phyloP scores from a whole-genome alignment of 768 basidiomycete species.

The Asterophora parasitica region DNA sequence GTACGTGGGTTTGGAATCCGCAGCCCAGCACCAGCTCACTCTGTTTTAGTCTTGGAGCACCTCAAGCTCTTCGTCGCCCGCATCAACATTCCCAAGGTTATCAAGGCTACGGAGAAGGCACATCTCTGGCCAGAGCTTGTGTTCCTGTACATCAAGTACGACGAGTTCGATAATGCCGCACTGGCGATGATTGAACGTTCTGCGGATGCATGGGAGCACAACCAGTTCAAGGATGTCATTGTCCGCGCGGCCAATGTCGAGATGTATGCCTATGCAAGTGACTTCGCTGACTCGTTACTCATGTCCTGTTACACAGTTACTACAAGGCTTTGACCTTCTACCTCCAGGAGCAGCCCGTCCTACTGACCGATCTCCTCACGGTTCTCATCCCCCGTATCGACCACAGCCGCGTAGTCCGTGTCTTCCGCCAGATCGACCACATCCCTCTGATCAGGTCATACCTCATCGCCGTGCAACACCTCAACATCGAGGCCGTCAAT shows the following conservation, averaged over 20 bases:
- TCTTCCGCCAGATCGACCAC: slow-evolving; percentile 93
- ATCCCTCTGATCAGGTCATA: slow-evolving; percentile 94
- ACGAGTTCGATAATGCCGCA: slow-evolving; percentile 96
- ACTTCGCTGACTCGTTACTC: slow-evolving; percentile 3
- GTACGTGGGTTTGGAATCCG: slow-evolving; percentile 40
- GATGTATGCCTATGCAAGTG: slow-evolving; percentile 52
- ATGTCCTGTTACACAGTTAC: slow-evolving; percentile 48
- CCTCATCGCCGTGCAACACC: slow-evolving; percentile 94
- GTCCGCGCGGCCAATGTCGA: slow-evolving; percentile 97
- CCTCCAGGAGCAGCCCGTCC: slow-evolving; percentile 86
- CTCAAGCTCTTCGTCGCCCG: slow-evolving; percentile 92
- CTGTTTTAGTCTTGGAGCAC: slow-evolving; percentile 87
- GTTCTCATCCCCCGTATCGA: slow-evolving; percentile 94
- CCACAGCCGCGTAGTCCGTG: slow-evolving; percentile 91
- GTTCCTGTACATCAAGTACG: slow-evolving; percentile 98
- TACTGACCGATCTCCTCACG: slow-evolving; percentile 89
- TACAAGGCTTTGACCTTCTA: slow-evolving; percentile 96
- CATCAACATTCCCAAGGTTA: slow-evolving; percentile 99
- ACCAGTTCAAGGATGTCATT: slow-evolving; percentile 98
- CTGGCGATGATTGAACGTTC: slow-evolving; percentile 98
- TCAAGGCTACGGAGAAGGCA: slow-evolving; percentile 92
- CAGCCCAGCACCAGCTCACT: slow-evolving; percentile 6
- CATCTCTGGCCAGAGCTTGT: slow-evolving; percentile 99
- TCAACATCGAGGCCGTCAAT: slow-evolving; percentile 96
- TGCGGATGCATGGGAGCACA: slow-evolving; percentile 98